phyloP scores from a whole-genome alignment of 352 stramenopile species.

The Pythium coloratum region DNA sequence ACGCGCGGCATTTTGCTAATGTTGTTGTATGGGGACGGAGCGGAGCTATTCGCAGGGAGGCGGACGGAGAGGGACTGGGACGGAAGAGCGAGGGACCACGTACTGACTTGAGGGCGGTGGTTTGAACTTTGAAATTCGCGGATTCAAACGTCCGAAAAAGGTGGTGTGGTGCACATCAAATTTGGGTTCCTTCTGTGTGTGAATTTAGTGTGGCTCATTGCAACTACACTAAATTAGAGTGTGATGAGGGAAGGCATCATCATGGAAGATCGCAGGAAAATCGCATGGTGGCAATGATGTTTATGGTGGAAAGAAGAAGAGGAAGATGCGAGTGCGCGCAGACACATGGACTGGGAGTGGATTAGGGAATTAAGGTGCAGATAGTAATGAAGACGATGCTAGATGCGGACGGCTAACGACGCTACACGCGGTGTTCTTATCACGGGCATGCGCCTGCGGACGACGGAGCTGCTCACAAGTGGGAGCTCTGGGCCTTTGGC shows the following conservation, averaged over 20 bases:
- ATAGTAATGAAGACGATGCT: not conserved
- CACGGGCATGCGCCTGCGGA: not conserved
- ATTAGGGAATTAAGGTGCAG: no score
- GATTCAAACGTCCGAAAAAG: constrained; percentile 18
- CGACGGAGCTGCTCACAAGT: constrained; percentile 36
- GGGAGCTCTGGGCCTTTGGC: constrained; percentile 39
- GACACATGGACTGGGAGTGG: no score
- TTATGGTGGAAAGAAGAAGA: no score
- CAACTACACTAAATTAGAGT: no score
- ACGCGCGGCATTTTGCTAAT: constrained; percentile 13
- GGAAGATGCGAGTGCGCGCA: no score
- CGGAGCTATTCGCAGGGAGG: not conserved
- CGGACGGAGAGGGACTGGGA: not conserved
- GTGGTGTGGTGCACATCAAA: constrained; percentile 7
- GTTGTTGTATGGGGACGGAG: not conserved
- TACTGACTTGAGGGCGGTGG: constrained; percentile 23
- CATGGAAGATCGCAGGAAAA: no score
- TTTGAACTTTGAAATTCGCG: constrained; percentile 27
- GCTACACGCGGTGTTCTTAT: not conserved
- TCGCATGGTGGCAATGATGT: no score
- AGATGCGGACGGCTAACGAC: not conserved
- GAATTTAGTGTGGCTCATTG: no score
- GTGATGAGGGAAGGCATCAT: no score
- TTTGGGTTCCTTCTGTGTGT: no score
- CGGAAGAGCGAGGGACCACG: not conserved